Percentiles rank a stretch among this genome's conserved stretches.
phyloP scores from a whole-genome alignment of 2,329 filamentous ascomycete genomes.

The Phyllosticta capitalensis region DNA sequence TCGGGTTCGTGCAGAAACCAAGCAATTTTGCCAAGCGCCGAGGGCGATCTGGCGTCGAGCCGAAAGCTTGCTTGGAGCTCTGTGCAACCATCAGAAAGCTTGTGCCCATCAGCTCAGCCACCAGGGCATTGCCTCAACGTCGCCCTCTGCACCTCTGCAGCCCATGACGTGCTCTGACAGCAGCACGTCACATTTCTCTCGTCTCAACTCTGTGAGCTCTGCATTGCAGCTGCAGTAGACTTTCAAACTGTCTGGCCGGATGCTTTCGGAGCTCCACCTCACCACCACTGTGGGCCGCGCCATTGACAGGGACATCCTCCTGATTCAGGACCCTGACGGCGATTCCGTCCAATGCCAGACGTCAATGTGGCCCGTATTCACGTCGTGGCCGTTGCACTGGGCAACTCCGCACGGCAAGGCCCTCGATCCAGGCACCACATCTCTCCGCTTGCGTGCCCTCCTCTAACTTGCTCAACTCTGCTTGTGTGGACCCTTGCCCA shows the following conservation, averaged over 20 bases:
- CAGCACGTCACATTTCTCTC: neutral
- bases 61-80: neutral
- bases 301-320: neutral
- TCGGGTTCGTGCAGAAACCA: neutral
- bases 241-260: neutral
- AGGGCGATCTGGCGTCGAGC: neutral
- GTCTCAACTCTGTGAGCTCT: neutral
- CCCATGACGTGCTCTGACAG: neutral
- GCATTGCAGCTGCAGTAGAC: neutral
- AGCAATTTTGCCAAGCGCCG: neutral
- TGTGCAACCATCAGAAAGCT: too few relatives aligned
- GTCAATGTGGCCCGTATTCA: neutral
- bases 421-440: slow-evolving; percentile 4
- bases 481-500: neutral
- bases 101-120: neutral
- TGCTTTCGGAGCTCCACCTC: neutral
- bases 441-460: neutral
- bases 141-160: neutral
- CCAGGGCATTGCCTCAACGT: neutral
- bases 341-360: neutral
- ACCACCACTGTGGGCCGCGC: neutral
- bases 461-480: neutral
- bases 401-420: neutral
- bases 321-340: slow-evolving; percentile 4
- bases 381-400: neutral